Evolutionary conservation across 2,329 filamentous ascomycete genomes (phyloP), one percentile per base, ranked within the genome.

Genomic region (Thielaviopsis populi): DNA sequence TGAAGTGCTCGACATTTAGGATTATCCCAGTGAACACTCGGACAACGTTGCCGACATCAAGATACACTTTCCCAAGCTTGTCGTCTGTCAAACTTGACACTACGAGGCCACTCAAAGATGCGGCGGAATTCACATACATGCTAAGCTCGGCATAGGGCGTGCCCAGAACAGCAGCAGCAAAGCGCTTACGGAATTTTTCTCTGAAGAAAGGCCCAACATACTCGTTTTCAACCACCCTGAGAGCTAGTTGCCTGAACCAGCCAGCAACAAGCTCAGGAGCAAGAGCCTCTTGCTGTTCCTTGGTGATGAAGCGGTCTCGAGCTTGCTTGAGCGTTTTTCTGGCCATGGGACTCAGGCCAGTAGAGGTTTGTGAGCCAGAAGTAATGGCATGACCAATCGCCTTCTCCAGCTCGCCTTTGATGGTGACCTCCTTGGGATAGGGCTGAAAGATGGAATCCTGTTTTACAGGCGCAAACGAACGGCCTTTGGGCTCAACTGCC

Each of bases 1-100:
- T 79, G 70, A 95, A 90, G 1, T 72, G 75, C 69, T 95, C 86
- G 2, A 96, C 76, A 68, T 83, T 83, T 63, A 77, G 79, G 64
- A 91, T 84, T 0, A 88, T 84, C 0, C 73, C 69, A 0, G 89
- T 91, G 66, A 95, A 82, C 1, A 84, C 83, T 58, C 86, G 82
- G 61, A 96, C 83, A 64, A 95, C 85, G 59, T 75, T 75, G 0
- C 88, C 83, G 1, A 97, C 84, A 68, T 94, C 88, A 53, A 84
- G 80, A 68, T 95, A 87, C n/a, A 95, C 92, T 69, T 89, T 88
- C 15, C 92, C 92, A 70, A 85, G 94, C 58, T 81, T 80, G 72
- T 97, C 92, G 73, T 97, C 91, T 2, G 78, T 77, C 63, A 96
- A 75, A 73, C 88, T 92, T 67, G 82, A 81, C 3, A 89, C 80